Conservation (phyloP, 306 rosid species). For the Citrullus amarus region DNA sequence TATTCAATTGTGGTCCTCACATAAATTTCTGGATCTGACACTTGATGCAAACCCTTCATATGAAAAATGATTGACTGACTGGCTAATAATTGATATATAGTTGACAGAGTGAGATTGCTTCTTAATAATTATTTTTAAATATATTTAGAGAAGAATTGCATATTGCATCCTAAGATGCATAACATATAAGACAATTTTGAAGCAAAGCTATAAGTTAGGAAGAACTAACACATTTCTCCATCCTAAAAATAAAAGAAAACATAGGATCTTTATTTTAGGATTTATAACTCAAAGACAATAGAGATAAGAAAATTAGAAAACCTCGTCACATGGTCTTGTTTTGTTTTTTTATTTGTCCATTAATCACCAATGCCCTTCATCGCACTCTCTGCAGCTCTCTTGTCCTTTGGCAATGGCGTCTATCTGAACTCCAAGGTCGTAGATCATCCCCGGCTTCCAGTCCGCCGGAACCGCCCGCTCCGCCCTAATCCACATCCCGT, state of each 20-base stretch:
- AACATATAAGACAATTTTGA: neutral
- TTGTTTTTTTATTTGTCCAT: neutral
- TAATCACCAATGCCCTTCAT: neutral
- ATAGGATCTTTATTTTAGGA: neutral
- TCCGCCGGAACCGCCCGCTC: neutral
- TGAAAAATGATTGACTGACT: too few relatives aligned
- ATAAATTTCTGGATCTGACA: too few relatives aligned
- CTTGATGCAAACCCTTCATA: too few relatives aligned
- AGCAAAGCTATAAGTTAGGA: neutral
- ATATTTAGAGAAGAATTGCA: too few relatives aligned
- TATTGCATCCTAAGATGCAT: too few relatives aligned
- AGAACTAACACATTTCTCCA: neutral
- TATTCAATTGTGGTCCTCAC: too few relatives aligned
- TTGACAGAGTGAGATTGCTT: too few relatives aligned
- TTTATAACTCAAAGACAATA: neutral
- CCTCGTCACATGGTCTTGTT: neutral
- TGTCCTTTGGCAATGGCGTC: neutral
- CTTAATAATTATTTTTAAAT: too few relatives aligned
- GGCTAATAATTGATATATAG: too few relatives aligned
- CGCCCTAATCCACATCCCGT: neutral
- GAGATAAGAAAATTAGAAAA: neutral
- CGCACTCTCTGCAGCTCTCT: neutral
- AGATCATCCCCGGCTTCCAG: conserved; percentile 4
- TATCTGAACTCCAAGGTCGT: neutral
- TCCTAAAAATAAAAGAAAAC: too few relatives aligned